Conservation (phyloP, 768 basidiomycete species). For the Boletus edulis region DNA sequence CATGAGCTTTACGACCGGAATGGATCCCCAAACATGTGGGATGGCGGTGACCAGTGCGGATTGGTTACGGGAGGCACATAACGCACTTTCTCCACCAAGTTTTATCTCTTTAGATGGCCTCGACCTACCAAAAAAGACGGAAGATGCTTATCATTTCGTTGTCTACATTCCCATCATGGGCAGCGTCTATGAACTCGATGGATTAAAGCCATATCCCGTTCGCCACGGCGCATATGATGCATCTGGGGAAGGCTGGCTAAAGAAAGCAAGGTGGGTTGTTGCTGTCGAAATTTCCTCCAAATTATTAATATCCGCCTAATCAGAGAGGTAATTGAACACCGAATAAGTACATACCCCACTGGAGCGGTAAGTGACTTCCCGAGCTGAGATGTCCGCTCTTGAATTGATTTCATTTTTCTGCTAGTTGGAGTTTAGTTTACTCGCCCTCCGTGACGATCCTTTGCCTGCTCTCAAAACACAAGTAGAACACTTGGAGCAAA, state of each 20-base stretch:
- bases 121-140: slow-evolving; percentile 58
- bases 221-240: slow-evolving; percentile 74
- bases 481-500: slow-evolving; percentile 46
- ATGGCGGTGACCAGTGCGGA: slow-evolving; percentile 78
- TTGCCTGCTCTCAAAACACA: slow-evolving; percentile 64
- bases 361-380: slow-evolving; percentile 65
- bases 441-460: slow-evolving; percentile 83
- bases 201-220: slow-evolving; percentile 76
- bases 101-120: slow-evolving; percentile 87
- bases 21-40: slow-evolving; percentile 86
- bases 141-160: slow-evolving; percentile 96
- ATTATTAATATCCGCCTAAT: slow-evolving; percentile 19
- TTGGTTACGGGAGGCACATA: slow-evolving; percentile 84
- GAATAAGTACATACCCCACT: slow-evolving; percentile 88
- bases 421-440: slow-evolving; percentile 89
- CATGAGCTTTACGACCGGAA: slow-evolving; percentile 72
- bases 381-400: background rate
- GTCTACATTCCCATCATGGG: slow-evolving; percentile 88
- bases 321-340: slow-evolving; percentile 80
- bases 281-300: slow-evolving; percentile 5
- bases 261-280: slow-evolving; percentile 60
- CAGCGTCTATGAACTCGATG: slow-evolving; percentile 90
- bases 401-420: slow-evolving; percentile 7
- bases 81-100: slow-evolving; percentile 87
- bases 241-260: slow-evolving; percentile 78